Base-by-base conservation (phyloP, 306 rosid species). In the Gastrolobium bilobum region DNA sequence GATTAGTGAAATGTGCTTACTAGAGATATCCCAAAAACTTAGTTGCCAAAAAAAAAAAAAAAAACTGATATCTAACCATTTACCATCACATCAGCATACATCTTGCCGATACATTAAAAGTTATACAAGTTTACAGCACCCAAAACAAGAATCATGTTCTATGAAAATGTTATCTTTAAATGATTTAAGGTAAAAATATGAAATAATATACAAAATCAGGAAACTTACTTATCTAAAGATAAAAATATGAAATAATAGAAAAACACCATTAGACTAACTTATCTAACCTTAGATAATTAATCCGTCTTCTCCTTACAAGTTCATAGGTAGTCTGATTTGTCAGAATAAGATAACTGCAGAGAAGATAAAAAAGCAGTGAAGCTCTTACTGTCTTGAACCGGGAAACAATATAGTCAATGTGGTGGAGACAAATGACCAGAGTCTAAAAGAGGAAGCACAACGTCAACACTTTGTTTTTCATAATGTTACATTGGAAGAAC, bases 301-400 rank as follows among this genome's bases (percentile, higher is more conserved):
- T 96, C 57, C 99, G 91, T 74, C 98, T 96, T 62, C 99, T 95
- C 85, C 96, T 91, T 78, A 96, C 94, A 10, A 96, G 96, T 82
- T 96, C 99, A 59, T 85, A 93, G 14, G 98, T 96, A 13, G 97
- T 96, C 85, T 96, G 98, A 79, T 96, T 96, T 46, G 98, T 96
- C 84, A 96, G 65, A 82, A 92, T 86, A 64, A 93, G 97, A 82
- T 90, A 96, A 75, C 99, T 96, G 94, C 91, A 84, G 15, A 60
- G 78, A 86, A 69, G 73, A 43, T 26, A 82, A 71, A 68, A 29
- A 62, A 78, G 34, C 58, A 46, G 68, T n/a, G 11, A 76, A 50
- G 37, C 47, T 40, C 48, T 63, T 54, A 56, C 30, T 34, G 38
- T 39, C 68, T 34, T 47, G 29, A 51, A 71, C 58, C 48, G 56